phyloP scores from a whole-genome alignment of 768 basidiomycete species.

The Epithele typhae region DNA sequence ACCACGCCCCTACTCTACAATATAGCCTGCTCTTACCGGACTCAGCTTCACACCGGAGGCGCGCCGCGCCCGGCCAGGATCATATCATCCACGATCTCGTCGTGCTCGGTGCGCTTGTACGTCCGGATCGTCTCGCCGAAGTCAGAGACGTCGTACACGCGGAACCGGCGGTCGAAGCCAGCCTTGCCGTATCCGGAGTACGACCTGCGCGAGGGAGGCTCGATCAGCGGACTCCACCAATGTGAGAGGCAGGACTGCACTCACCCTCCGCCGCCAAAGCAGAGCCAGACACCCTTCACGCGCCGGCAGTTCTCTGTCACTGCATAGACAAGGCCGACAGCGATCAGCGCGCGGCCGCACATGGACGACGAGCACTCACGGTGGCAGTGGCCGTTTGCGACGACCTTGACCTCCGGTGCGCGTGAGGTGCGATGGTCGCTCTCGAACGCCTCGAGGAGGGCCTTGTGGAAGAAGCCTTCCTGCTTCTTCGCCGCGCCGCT shows the following conservation, averaged over 20 bases:
- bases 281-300: conserved; percentile 84
- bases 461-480: conserved; percentile 84
- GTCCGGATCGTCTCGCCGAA: conserved; percentile 92
- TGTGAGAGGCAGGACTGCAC: conserved; percentile 19
- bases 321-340: conserved; percentile 22
- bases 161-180: conserved; percentile 89
- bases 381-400: conserved; percentile 91
- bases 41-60: conserved; percentile 21
- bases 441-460: conserved; percentile 66
- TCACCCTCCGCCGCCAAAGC: conserved; percentile 84
- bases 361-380: conserved; percentile 36
- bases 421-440: conserved; percentile 52
- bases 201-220: conserved; percentile 39
- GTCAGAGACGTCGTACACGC: conserved; percentile 82
- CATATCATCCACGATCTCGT: conserved; percentile 62
- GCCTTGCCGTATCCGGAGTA: conserved; percentile 80
- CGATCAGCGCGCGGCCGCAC: background rate
- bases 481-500: conserved; percentile 64
- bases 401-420: conserved; percentile 75
- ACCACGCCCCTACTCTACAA: no score
- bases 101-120: conserved; percentile 76
- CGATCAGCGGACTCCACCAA: background rate
- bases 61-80: conserved; percentile 49
- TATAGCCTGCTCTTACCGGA: no score
- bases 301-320: conserved; percentile 89